These are phyloP conservation scores for Ceratobasidium sp. DNA, from an alignment of 1,284 basidiomycete genomes.

Conservation along the genomic window DNA sequence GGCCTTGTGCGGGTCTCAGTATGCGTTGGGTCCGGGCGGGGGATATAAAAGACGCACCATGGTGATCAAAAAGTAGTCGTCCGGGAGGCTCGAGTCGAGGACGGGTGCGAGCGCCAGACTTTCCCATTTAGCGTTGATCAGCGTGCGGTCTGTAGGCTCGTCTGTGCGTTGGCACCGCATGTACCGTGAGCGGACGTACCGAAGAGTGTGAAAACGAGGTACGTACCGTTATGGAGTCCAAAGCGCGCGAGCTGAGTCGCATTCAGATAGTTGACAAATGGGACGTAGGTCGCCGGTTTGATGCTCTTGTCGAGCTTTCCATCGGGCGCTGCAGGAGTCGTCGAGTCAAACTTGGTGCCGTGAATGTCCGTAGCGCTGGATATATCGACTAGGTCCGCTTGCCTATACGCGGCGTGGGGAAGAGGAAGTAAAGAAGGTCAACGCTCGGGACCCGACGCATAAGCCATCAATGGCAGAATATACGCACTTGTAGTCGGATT, in stretches of 20 bases:
- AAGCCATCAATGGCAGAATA: not conserved
- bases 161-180: conserved; percentile 47
- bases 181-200: conserved; percentile 30
- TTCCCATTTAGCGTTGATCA: conserved; percentile 79
- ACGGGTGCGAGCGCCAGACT: conserved; percentile 71
- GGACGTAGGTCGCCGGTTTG: conserved; percentile 68
- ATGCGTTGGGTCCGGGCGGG: conserved; percentile 8
- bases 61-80: conserved; percentile 78
- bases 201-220: conserved; percentile 11
- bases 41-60: conserved; percentile 57
- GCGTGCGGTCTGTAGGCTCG: conserved; percentile 63
- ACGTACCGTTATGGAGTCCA: conserved; percentile 69
- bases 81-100: conserved; percentile 64
- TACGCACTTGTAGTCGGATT: conserved; percentile 70
- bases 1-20: conserved; percentile 56
- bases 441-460: conserved; percentile 9
- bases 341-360: conserved; percentile 67
- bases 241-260: conserved; percentile 68
- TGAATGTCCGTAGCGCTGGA: conserved; percentile 72
- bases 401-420: conserved; percentile 54
- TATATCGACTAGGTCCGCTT: conserved; percentile 72
- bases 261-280: conserved; percentile 70
- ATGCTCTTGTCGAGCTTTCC: conserved; percentile 67
- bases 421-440: conserved; percentile 8
- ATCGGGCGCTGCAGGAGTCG: conserved; percentile 66